These are phyloP conservation scores for Ogataea paraovalis DNA, from an alignment of 805 yeast species.

Conservation along the genomic window DNA sequence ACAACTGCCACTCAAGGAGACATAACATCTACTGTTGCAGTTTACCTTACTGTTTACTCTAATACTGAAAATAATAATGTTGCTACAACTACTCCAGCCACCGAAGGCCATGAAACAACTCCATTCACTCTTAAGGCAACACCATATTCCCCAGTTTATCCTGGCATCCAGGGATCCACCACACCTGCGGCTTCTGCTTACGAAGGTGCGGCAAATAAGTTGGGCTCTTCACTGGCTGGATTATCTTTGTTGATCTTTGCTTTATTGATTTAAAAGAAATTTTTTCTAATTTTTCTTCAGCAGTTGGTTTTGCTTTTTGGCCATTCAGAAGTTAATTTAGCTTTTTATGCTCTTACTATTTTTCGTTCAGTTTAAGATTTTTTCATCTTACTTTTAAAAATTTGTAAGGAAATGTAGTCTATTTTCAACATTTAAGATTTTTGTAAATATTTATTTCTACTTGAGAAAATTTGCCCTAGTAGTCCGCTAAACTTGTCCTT, in stretches of 20 bases:
- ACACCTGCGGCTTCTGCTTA: background rate
- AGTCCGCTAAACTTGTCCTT: too few relatives aligned
- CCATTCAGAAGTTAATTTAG: too few relatives aligned
- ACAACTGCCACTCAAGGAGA: too few relatives aligned
- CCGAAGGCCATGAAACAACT: background rate
- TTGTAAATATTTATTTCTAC: too few relatives aligned
- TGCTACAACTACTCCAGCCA: background rate
- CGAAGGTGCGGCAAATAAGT: background rate
- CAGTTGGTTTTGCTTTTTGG: too few relatives aligned
- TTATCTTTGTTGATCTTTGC: background rate
- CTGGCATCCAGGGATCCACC: background rate
- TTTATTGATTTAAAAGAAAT: background rate
- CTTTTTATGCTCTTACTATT: too few relatives aligned
- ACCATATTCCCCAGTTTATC: background rate
- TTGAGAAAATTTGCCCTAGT: too few relatives aligned
- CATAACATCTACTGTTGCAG: background rate
- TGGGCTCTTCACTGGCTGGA: background rate
- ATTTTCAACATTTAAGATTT: too few relatives aligned
- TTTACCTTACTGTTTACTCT: constrained; percentile 2
- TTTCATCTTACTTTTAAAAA: too few relatives aligned
- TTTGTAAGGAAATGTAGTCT: too few relatives aligned
- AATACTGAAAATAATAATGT: background rate
- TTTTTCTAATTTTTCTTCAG: background rate
- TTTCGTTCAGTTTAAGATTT: too few relatives aligned
- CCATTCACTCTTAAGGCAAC: background rate